Base-by-base conservation (phyloP, 176 grass and related monocot genomes). In the Rhynchospora breviuscula region DNA sequence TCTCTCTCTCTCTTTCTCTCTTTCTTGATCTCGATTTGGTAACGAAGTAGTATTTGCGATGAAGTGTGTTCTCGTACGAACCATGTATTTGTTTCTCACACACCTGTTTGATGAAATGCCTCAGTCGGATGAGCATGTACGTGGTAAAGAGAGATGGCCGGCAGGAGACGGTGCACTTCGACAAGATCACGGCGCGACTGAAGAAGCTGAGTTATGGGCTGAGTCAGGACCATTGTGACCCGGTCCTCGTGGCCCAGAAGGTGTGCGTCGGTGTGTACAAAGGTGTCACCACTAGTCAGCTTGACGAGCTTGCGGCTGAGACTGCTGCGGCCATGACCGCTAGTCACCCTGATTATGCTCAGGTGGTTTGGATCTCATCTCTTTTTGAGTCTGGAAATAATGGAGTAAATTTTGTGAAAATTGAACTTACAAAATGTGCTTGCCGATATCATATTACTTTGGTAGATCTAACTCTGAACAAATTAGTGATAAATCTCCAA, bases 171-270 rank as follows among this genome's bases (percentile, higher is more conserved):
- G 95, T 98, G 58, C 95, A 93, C 90, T 98, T 98, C 82, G 95
- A 95, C 89, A 98, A 98, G 89, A 95, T 98, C 86, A 98, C 95
- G 21, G 93, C 95, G 48, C 85, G 95, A 18, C 89, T 98, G 48
- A 98, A 98, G 92, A 98, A 98, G 87, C 89, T 98, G 53, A 93
- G 91, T 63, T 98, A 98, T 56, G 93, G 93, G n/a, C 91, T 98
- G 68, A 98, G 89, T 86, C 95, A 98, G 92, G 95, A 98, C 52
- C 95, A 98, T 88, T 98, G 93, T 84, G 95, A 98, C 68, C 91
- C 92, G 0, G 93, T 98, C 8, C 89, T 95, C 2, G 95, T 98
- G 60, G 87, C 95, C 47, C 95, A 98, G 88, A 98, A 98, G 86
- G 93, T 98, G 6, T 98, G 95, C 18, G 92, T 77, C 0, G 95